Evolutionary conservation across 106 monocot species (phyloP).

Genomic region (Dactylorhiza incarnata): DNA sequence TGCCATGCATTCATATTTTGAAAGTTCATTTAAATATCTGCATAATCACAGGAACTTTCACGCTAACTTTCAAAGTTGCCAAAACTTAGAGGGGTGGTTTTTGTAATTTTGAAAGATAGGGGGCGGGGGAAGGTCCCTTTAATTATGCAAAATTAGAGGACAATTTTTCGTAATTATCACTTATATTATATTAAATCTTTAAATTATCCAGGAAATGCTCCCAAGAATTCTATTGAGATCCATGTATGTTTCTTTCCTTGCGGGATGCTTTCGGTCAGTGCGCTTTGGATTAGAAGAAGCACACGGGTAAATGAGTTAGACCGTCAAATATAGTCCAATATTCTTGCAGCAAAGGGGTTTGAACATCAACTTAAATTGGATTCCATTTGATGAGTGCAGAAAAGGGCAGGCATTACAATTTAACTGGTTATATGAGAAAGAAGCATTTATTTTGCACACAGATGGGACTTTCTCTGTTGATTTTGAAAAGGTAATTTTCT

Average conservation of each 20-base stretch:
- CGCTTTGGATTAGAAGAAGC: constrained; percentile 94
- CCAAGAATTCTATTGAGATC: constrained; percentile 54
- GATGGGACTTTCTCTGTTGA: constrained; percentile 85
- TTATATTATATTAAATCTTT: neutral
- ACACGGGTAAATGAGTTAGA: constrained; percentile 64
- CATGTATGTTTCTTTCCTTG: constrained; percentile 95
- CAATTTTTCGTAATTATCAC: too few relatives aligned
- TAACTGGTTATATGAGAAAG: constrained; percentile 83
- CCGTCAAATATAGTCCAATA: neutral
- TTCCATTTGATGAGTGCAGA: constrained; percentile 29
- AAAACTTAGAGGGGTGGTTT: too few relatives aligned
- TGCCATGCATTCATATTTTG: constrained; percentile 1
- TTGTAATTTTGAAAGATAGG: too few relatives aligned
- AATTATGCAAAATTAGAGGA: too few relatives aligned
- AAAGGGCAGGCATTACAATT: constrained; percentile 95
- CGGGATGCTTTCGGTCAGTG: constrained; percentile 89
- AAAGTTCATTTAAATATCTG: neutral
- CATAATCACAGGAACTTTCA: too few relatives aligned
- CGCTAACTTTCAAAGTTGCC: too few relatives aligned
- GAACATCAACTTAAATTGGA: constrained; percentile 7
- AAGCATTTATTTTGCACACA: constrained; percentile 53
- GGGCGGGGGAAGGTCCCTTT: too few relatives aligned
- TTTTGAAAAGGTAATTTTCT: constrained; percentile 59
- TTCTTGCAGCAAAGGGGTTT: constrained; percentile 3
- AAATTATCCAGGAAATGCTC: constrained; percentile 49